These are phyloP conservation scores for Sporothrix variecibatus DNA, from an alignment of 2,329 filamentous ascomycete species.

Conservation along the genomic window DNA sequence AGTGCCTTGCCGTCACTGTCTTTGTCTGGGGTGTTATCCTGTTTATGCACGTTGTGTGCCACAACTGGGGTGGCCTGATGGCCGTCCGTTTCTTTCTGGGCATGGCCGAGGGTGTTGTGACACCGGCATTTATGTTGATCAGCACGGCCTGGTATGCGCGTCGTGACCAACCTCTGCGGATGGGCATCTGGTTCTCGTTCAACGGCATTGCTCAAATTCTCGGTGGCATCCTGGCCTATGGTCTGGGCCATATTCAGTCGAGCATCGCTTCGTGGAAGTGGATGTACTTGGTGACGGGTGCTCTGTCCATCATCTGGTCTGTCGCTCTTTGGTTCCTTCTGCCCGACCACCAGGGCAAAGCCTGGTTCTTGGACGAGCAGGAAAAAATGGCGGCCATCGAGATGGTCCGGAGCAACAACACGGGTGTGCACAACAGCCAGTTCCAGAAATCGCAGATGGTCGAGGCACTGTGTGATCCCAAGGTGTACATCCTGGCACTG, in stretches of 20 bases:
- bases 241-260: not conserved
- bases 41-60: not conserved
- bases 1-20: not conserved
- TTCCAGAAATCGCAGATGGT: not conserved
- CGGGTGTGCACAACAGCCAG: not conserved
- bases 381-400: not conserved
- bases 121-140: not conserved
- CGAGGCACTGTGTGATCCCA: not conserved
- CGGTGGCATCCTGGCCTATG: not conserved
- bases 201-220: not conserved
- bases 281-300: not conserved
- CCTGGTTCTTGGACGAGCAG: not conserved
- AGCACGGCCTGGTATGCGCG: not conserved
- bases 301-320: not conserved
- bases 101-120: not conserved
- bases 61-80: not conserved
- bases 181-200: not conserved
- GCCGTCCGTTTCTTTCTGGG: not conserved
- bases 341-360: not conserved
- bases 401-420: not conserved
- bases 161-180: not conserved
- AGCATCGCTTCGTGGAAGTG: not conserved
- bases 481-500: not conserved
- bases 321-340: not conserved
- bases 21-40: not conserved